Base-by-base conservation (phyloP, 2,329 filamentous ascomycete genomes). In the Calonectria henricotiae region DNA sequence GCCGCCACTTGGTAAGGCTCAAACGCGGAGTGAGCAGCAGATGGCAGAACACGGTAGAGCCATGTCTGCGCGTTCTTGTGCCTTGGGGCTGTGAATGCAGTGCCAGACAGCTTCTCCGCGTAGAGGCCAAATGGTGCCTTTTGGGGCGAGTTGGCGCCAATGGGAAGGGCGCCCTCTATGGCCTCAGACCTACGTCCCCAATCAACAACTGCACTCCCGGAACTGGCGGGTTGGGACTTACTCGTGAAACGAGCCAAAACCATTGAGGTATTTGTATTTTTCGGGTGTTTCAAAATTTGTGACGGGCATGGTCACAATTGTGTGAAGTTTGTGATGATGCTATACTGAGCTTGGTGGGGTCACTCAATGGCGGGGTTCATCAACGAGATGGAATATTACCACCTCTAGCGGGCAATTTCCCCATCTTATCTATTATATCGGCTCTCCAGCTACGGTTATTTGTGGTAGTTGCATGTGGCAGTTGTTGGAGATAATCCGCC, bases 111-210 rank as follows among this genome's bases (percentile, higher is more conserved):
- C 83, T 93, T 92, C 83, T 97, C 94, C 27, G 93, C 90, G 81
- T 96, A 96, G 17, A 97, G 89, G 0, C 94, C 94, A 74, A 91
- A 90, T 0, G 93, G 88, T 0, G 91, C 90, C 79, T 94, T 94
- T 80, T 97, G 94, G 0, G 94, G 94, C 0, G 93, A 94, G 84
- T 97, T 97, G 44, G 91, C 88, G 58, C 89, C 94, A 68, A 94
- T 81, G 5, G 94, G 94, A 1, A 96, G 86, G 2, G 94, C 91
- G 20, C 91, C 92, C 20, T 90, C 85, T 69, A 96, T 85, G 47
- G 93, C 93, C 85, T 96, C 94, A 32, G 92, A 90, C 79, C 93
- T 94, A 76, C 3, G 27, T 13, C 0, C 4, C 1, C 1, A 1
- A 9, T 32, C 54, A 47, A 67, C 39, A 55, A 25, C 0, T 0